phyloP scores from a whole-genome alignment of 1,284 basidiomycete genomes.

The Cutaneotrichosporon sp. region DNA sequence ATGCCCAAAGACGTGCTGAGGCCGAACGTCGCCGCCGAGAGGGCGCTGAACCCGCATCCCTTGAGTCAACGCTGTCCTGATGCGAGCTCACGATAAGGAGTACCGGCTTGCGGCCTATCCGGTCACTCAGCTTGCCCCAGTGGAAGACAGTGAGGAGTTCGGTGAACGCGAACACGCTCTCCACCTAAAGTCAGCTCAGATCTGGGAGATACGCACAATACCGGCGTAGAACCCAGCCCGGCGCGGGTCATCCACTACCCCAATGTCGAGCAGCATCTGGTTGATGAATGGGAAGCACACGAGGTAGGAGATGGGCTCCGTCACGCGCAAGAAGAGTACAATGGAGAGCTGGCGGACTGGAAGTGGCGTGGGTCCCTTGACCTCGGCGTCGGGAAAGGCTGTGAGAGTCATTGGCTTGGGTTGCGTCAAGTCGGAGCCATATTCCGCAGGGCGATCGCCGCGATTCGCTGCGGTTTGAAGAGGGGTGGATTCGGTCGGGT shows the following conservation, averaged over 20 bases:
- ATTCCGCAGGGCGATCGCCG: background rate
- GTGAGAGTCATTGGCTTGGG: background rate
- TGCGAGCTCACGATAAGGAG: constrained; percentile 32
- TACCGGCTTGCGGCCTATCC: constrained; percentile 42
- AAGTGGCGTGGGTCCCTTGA: constrained; percentile 30
- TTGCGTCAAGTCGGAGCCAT: background rate
- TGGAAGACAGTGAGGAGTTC: constrained; percentile 45
- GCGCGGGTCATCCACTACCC: constrained; percentile 35
- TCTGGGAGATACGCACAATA: background rate
- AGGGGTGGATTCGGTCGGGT: background rate
- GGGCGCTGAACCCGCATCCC: constrained; percentile 36
- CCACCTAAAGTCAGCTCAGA: constrained; percentile 28
- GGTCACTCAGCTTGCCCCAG: constrained; percentile 40
- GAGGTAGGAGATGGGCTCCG: constrained; percentile 43
- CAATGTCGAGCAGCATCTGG: constrained; percentile 43
- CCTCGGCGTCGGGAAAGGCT: background rate
- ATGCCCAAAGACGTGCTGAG: constrained; percentile 34
- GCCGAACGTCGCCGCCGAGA: constrained; percentile 40
- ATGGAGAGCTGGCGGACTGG: constrained; percentile 39
- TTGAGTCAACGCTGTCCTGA: constrained; percentile 6
- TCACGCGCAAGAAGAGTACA: constrained; percentile 39
- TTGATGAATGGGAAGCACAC: constrained; percentile 40
- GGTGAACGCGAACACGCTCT: constrained; percentile 41
- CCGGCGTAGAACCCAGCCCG: constrained; percentile 42
- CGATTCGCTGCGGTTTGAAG: background rate